Percentiles rank a stretch among this genome's conserved stretches.
These are phyloP conservation scores for Ogataea haglerorum DNA, from an alignment of 805 yeast species.

Conservation along the genomic window DNA sequence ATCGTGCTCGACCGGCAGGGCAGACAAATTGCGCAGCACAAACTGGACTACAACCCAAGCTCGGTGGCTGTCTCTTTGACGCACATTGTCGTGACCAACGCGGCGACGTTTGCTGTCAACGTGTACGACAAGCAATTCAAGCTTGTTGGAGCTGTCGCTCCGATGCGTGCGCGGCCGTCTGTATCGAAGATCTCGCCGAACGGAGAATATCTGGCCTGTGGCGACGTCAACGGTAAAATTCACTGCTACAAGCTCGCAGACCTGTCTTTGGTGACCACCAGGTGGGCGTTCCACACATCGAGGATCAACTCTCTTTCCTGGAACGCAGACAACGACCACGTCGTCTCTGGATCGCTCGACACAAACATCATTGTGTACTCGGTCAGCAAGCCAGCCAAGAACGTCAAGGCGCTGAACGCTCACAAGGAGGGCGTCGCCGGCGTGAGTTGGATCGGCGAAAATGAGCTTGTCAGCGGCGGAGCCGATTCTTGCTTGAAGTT, in stretches of 20 bases:
- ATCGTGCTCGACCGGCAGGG: slow-evolving; percentile 34
- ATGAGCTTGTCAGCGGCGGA: slow-evolving; percentile 65
- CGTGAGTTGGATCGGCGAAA: slow-evolving; percentile 61
- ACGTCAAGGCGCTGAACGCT: slow-evolving; percentile 68
- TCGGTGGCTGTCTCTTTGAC: slow-evolving; percentile 44
- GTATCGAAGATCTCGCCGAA: slow-evolving; percentile 67
- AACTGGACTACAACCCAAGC: slow-evolving; percentile 40
- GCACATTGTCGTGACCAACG: slow-evolving; percentile 49
- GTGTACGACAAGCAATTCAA: slow-evolving; percentile 34
- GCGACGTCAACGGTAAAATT: slow-evolving; percentile 85
- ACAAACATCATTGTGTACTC: slow-evolving; percentile 78
- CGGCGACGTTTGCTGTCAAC: slow-evolving; percentile 36
- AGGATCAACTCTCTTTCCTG: slow-evolving; percentile 74
- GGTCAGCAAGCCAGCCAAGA: slow-evolving; percentile 73
- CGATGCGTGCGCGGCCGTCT: slow-evolving; percentile 60
- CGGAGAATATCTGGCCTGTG: slow-evolving; percentile 70
- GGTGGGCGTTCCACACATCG: slow-evolving; percentile 96
- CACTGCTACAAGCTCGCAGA: slow-evolving; percentile 59
- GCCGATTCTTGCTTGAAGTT: slow-evolving; percentile 74
- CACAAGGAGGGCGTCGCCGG: slow-evolving; percentile 85
- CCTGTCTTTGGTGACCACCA: slow-evolving; percentile 62
- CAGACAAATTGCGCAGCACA: slow-evolving; percentile 24
- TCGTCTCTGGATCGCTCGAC: slow-evolving; percentile 81
- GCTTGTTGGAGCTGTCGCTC: slow-evolving; percentile 26
- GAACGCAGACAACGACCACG: slow-evolving; percentile 68